Evolutionary conservation across 139 green algal species (phyloP).

Genomic region (Trebouxia sp.): DNA sequence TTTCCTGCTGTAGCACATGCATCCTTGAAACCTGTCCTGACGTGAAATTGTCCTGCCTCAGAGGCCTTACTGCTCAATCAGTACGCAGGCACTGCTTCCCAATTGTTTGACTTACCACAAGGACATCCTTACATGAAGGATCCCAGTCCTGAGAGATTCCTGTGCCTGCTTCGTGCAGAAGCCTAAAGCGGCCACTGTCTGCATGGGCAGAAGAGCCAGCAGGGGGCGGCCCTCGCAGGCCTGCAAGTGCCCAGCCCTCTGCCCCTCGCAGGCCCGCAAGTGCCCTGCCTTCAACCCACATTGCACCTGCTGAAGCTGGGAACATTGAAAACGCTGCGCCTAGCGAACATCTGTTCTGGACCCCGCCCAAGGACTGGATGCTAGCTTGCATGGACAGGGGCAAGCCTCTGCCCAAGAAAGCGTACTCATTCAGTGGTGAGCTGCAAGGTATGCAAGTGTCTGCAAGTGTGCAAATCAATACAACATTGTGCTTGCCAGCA

Average conservation of each 20-base stretch:
- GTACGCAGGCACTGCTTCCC: too few species aligned
- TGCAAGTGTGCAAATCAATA: too few species aligned
- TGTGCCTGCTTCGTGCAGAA: too few species aligned
- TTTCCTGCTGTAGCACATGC: not conserved
- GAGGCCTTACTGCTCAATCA: too few species aligned
- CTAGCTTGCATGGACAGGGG: constrained; percentile 6
- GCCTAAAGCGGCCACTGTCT: constrained; percentile 1
- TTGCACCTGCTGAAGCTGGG: too few species aligned
- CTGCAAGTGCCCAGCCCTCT: constrained; percentile 12
- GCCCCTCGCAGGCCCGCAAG: not conserved
- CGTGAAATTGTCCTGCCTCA: too few species aligned
- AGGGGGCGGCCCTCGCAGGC: not conserved
- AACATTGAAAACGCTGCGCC: not conserved
- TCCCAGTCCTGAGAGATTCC: too few species aligned
- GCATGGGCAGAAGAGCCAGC: not conserved
- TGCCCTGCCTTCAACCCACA: constrained; percentile 6
- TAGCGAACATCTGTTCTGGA: constrained; percentile 19
- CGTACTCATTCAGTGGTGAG: not conserved
- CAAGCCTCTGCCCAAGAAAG: not conserved
- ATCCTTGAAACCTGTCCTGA: not conserved
- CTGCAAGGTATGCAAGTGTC: too few species aligned
- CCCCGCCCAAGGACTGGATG: constrained; percentile 7
- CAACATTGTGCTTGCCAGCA: too few species aligned
- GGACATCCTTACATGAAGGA: too few species aligned
- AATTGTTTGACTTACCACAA: too few species aligned